Evolutionary conservation across 257 asterid genomes (phyloP).

Genomic region (Rhazya stricta): DNA sequence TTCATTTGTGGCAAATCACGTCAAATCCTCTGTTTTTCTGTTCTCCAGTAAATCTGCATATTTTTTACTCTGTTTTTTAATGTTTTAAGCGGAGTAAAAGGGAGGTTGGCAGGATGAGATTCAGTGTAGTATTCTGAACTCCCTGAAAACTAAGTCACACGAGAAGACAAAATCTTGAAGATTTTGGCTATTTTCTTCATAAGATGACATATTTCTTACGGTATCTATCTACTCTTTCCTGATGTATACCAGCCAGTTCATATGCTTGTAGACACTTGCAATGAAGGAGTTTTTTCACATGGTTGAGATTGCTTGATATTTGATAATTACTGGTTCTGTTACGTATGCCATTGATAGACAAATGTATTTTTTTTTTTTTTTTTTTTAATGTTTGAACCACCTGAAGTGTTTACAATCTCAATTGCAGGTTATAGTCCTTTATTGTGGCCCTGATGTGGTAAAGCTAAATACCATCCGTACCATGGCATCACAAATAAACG

Average conservation of each 20-base stretch:
- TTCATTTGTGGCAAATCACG: neutral
- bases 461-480: conserved; percentile 54
- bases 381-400: conserved; percentile 6
- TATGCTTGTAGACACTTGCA: neutral
- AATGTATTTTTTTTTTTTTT: neutral
- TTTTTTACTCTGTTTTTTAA: neutral
- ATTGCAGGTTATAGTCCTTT: conserved; percentile 59
- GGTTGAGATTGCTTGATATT: neutral
- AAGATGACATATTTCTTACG: too few relatives aligned
- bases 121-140: neutral
- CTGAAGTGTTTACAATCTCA: conserved; percentile 17
- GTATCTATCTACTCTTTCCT: neutral
- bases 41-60: neutral
- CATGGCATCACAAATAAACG: conserved; percentile 38
- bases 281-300: neutral
- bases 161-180: neutral
- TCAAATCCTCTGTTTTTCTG: neutral
- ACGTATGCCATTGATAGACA: neutral
- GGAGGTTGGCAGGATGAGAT: neutral
- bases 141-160: neutral
- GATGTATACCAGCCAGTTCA: neutral
- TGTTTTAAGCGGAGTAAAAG: neutral
- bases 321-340: neutral
- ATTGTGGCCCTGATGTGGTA: conserved; percentile 41
- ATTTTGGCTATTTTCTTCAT: neutral